Evolutionary conservation across 495 filamentous ascomycete genomes (phyloP).

Genomic region (Margaritispora aquatica): DNA sequence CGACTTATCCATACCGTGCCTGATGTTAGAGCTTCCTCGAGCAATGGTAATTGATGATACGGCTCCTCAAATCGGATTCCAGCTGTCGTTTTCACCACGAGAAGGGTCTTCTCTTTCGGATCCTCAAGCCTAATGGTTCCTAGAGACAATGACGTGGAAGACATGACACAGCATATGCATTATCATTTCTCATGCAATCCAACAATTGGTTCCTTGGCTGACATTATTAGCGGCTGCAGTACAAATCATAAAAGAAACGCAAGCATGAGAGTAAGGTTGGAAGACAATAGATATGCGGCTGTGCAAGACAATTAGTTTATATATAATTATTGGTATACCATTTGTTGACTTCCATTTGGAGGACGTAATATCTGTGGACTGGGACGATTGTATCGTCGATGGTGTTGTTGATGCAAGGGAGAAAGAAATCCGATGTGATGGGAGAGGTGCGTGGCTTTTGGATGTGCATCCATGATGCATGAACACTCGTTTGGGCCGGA

Average conservation of each 20-base stretch:
- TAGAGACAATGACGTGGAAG: conserved; percentile 4
- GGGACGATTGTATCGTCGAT: too few species aligned
- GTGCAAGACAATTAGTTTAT: too few species aligned
- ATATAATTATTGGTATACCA: too few species aligned
- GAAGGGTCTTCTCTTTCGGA: background rate
- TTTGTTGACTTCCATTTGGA: too few species aligned
- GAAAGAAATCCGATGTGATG: background rate
- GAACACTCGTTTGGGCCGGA: background rate
- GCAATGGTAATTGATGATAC: background rate
- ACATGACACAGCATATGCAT: conserved; percentile 9
- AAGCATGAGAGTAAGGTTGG: too few species aligned
- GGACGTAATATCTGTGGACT: too few species aligned
- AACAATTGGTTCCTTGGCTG: background rate
- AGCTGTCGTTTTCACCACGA: background rate
- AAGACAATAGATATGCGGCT: too few species aligned
- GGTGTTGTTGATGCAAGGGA: background rate
- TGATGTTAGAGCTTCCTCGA: conserved; percentile 8
- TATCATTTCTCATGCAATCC: background rate
- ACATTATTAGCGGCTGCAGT: background rate
- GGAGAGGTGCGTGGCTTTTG: background rate
- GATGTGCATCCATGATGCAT: too few species aligned
- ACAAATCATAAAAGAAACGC: background rate
- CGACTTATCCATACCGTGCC: conserved; percentile 16
- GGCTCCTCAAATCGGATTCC: background rate
- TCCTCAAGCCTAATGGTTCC: conserved; percentile 2